Percentiles rank a stretch among this genome's conserved stretches.
phyloP scores from a whole-genome alignment of 345 rosid species.

The Citrus medica region DNA sequence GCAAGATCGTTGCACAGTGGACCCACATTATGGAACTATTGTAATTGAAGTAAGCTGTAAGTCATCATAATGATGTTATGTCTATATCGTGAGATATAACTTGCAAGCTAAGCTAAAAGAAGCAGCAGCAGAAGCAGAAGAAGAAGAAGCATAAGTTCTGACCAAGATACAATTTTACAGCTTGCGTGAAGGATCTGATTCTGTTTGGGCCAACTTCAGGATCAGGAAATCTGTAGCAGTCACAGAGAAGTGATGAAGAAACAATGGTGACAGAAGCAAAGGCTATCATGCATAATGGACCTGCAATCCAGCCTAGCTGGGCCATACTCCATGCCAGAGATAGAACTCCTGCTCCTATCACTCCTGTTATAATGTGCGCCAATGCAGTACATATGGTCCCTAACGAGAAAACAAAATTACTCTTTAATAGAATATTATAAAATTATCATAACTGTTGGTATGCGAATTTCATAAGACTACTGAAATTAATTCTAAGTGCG shows the following conservation, averaged over 20 bases:
- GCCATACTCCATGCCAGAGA: constrained; percentile 76
- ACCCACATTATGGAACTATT: background rate
- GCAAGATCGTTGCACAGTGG: background rate
- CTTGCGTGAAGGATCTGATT: constrained; percentile 39
- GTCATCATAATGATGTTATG: background rate
- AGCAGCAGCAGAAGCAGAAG: background rate
- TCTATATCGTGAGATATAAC: background rate
- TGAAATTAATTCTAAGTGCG: background rate
- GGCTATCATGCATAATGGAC: constrained; percentile 40
- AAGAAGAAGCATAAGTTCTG: background rate
- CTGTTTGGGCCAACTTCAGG: constrained; percentile 47
- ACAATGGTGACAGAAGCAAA: constrained; percentile 53
- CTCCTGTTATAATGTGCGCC: constrained; percentile 72
- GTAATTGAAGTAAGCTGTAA: background rate
- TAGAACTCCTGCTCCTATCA: constrained; percentile 78
- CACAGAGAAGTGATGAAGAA: constrained; percentile 46
- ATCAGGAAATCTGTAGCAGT: constrained; percentile 54
- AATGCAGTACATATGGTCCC: constrained; percentile 61
- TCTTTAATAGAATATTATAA: too few relatives aligned
- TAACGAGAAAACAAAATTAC: background rate
- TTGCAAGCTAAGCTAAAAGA: background rate
- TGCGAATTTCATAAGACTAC: background rate
- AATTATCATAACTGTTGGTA: background rate
- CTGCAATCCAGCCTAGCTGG: constrained; percentile 73
- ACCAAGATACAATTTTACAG: constrained; percentile 57